phyloP scores from a whole-genome alignment of 1,139 yeast genomes.

The Petasospora rhodanensis region DNA sequence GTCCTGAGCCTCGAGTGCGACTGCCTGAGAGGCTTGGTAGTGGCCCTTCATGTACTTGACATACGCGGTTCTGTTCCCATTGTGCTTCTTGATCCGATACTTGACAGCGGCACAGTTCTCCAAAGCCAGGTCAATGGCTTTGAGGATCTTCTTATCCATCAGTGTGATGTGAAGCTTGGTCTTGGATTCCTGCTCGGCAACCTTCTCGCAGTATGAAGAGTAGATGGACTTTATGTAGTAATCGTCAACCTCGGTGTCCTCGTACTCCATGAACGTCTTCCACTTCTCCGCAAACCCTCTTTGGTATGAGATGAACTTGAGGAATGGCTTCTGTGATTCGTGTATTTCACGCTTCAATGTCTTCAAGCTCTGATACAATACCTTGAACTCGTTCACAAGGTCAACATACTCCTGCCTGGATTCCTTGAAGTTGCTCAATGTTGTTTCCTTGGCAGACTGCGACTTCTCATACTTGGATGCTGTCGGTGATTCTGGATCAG shows the following conservation, averaged over 20 bases:
- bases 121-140: constrained; percentile 24
- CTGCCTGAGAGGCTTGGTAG: no score
- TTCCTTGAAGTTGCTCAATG: constrained; percentile 1
- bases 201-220: constrained; percentile 19
- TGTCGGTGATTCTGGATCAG: neutral
- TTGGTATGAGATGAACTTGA: constrained; percentile 13
- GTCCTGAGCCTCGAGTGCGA: constrained; percentile 19
- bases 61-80: constrained; percentile 30
- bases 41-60: constrained; percentile 26
- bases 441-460: no score
- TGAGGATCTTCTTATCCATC: constrained; percentile 25
- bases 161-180: constrained; percentile 25
- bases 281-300: constrained; percentile 13
- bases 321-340: constrained; percentile 9
- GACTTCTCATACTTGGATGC: no score
- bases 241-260: constrained; percentile 12
- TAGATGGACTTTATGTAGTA: constrained; percentile 30
- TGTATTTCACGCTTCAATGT: constrained; percentile 11
- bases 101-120: constrained; percentile 24
- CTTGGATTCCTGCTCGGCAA: constrained; percentile 13
- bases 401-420: constrained; percentile 11
- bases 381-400: constrained; percentile 14
- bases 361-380: constrained; percentile 4
- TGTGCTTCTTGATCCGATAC: constrained; percentile 28
- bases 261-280: constrained; percentile 21